Evolutionary conservation across 2,329 filamentous ascomycete genomes (phyloP).

Genomic region (Nemania abortiva): DNA sequence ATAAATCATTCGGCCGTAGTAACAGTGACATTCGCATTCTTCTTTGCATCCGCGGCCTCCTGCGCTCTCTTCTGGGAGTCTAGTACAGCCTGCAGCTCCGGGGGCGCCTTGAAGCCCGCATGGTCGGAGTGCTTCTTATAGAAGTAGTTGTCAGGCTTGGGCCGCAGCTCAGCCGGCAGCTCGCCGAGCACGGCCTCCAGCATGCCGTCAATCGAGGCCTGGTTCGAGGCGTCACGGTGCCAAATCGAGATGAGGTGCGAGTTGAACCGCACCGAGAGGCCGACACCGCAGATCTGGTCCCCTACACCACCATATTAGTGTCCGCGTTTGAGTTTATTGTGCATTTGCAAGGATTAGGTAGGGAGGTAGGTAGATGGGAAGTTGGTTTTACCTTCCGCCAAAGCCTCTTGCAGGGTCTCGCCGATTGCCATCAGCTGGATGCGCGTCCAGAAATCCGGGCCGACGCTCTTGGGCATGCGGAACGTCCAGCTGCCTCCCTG

Average conservation of each 20-base stretch:
- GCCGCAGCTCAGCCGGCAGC: constrained; percentile 77
- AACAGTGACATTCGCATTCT: constrained; percentile 44
- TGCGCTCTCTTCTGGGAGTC: constrained; percentile 67
- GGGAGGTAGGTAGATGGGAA: not conserved
- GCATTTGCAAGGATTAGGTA: not conserved
- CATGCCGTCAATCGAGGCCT: constrained; percentile 81
- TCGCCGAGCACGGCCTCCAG: constrained; percentile 79
- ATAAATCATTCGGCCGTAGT: constrained; percentile 39
- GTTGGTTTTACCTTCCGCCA: constrained; percentile 72
- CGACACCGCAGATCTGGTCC: constrained; percentile 90
- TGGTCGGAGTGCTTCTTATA: constrained; percentile 95
- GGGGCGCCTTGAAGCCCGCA: constrained; percentile 78
- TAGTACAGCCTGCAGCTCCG: constrained; percentile 68
- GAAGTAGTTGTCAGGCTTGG: constrained; percentile 78
- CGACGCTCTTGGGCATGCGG: constrained; percentile 81
- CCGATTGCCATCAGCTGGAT: constrained; percentile 86
- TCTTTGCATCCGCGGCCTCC: constrained; percentile 52
- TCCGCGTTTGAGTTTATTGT: not conserved
- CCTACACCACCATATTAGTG: constrained; percentile 59
- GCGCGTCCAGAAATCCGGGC: constrained; percentile 82
- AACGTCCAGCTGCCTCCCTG: constrained; percentile 93
- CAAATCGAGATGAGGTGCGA: constrained; percentile 89
- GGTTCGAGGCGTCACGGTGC: constrained; percentile 88
- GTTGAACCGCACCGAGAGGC: constrained; percentile 89
- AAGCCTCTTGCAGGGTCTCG: constrained; percentile 79